Conservation (phyloP, 345 rosid genomes). For the Eutrema yunnanense region DNA sequence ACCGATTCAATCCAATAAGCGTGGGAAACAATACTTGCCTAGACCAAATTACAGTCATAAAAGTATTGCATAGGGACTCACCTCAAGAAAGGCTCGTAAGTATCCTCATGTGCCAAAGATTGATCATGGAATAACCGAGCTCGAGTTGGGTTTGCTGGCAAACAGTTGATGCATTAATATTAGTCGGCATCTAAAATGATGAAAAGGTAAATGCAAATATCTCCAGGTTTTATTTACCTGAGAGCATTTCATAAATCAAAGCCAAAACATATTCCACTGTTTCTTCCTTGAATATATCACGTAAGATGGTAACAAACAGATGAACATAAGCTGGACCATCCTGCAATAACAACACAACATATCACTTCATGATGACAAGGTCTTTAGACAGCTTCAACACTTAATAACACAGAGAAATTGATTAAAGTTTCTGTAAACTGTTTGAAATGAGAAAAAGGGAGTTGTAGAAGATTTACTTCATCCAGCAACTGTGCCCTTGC, state of each 20-base stretch:
- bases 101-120: constrained; percentile 69
- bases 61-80: constrained; percentile 34
- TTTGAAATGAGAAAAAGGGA: background rate
- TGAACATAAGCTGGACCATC: constrained; percentile 91
- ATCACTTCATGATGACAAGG: constrained; percentile 9
- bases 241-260: constrained; percentile 82
- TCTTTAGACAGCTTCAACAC: background rate
- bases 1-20: background rate
- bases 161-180: constrained; percentile 24
- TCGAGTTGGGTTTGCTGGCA: constrained; percentile 83
- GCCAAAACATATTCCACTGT: constrained; percentile 97
- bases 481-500: constrained; percentile 79
- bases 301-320: constrained; percentile 79
- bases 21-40: background rate
- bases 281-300: constrained; percentile 89
- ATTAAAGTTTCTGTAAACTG: background rate
- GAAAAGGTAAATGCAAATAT: background rate
- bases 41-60: background rate
- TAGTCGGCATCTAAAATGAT: background rate
- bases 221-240: constrained; percentile 41
- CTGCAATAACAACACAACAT: constrained; percentile 39
- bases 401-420: background rate
- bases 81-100: constrained; percentile 95
- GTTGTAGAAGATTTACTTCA: constrained; percentile 45
- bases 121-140: constrained; percentile 85